phyloP scores from a whole-genome alignment of 2,329 filamentous ascomycete genomes.

The Ploettnerulaceae sp. region DNA sequence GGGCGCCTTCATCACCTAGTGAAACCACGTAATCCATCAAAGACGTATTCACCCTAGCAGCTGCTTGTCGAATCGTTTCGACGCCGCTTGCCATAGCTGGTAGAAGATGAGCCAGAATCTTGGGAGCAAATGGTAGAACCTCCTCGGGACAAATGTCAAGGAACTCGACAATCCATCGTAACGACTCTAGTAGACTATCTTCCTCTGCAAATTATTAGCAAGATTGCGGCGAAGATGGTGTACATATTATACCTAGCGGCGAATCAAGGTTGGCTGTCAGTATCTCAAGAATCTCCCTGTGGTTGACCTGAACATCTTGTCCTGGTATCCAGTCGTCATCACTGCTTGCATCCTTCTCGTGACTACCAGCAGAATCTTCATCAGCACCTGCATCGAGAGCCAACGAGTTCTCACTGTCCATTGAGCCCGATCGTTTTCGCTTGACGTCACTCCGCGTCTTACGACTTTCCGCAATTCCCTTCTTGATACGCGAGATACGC shows the following conservation, averaged over 20 bases:
- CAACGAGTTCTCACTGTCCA: conserved; percentile 55
- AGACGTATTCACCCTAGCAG: conserved; percentile 81
- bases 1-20: conserved; percentile 61
- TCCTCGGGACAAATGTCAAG: conserved; percentile 97
- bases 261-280: conserved; percentile 84
- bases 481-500: conserved; percentile 87
- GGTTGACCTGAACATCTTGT: conserved; percentile 92
- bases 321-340: conserved; percentile 97
- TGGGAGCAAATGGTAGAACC: conserved; percentile 89
- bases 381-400: conserved; percentile 56
- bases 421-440: conserved; percentile 63
- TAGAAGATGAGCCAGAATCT: conserved; percentile 83
- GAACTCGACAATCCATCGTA: conserved; percentile 94
- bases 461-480: conserved; percentile 81
- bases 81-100: conserved; percentile 91
- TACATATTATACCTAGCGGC: conserved; percentile 55
- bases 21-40: conserved; percentile 94
- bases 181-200: conserved; percentile 82
- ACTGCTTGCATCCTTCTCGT: conserved; percentile 55
- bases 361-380: conserved; percentile 51
- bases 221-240: not conserved
- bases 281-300: conserved; percentile 87
- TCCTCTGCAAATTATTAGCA: conserved; percentile 56
- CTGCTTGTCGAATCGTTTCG: conserved; percentile 82
- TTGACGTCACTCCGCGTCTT: conserved; percentile 59